These are phyloP conservation scores for Oemleria cerasiformis DNA, from an alignment of 306 rosid genomes.

Conservation along the genomic window DNA sequence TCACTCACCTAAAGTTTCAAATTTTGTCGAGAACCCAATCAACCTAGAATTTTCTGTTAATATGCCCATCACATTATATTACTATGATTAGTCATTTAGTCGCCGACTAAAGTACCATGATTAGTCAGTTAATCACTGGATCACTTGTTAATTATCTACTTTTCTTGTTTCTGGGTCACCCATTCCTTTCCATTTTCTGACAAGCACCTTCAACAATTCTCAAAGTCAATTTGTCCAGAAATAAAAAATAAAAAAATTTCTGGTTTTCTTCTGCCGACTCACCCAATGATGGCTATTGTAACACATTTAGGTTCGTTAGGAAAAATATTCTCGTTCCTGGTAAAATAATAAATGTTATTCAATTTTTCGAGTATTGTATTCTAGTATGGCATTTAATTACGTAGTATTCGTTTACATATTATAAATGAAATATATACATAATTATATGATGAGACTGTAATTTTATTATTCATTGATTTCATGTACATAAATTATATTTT, in stretches of 20 bases:
- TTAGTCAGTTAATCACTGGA: neutral
- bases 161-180: neutral
- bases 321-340: neutral
- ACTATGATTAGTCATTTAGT: neutral
- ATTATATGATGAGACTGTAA: too few species aligned
- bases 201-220: neutral
- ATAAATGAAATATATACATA: too few species aligned
- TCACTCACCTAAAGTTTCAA: too few species aligned
- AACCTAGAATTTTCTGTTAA: neutral
- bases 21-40: neutral
- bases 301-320: neutral
- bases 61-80: neutral
- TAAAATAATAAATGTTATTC: neutral
- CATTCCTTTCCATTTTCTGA: neutral
- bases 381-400: too few species aligned
- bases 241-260: too few species aligned
- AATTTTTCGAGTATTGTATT: neutral
- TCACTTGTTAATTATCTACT: neutral
- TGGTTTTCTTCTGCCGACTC: slow-evolving; percentile 1
- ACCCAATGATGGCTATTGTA: neutral
- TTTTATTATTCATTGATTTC: too few species aligned
- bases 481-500: too few species aligned
- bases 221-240: neutral
- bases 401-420: too few species aligned
- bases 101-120: neutral